These are phyloP conservation scores for Rosa persica DNA, from an alignment of 306 rosid species.

Conservation along the genomic window DNA sequence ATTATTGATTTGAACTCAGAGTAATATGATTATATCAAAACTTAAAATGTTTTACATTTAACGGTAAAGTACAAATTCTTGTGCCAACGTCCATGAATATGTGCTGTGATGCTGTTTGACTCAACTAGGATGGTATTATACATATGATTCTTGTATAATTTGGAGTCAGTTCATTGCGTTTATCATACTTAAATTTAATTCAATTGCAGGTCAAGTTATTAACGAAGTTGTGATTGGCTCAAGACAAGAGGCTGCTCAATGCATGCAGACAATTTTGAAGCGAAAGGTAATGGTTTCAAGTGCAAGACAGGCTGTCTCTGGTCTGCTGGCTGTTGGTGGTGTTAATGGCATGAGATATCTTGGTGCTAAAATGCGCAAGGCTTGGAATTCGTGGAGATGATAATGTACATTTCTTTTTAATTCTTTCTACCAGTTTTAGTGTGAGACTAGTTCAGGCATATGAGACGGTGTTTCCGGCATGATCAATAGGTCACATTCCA, in stretches of 20 bases:
- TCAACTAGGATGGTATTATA: neutral
- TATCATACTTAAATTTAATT: constrained; percentile 17
- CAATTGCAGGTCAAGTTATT: constrained; percentile 49
- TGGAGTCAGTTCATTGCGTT: constrained; percentile 3
- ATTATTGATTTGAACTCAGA: constrained; percentile 1
- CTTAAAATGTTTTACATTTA: neutral
- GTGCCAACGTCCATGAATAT: neutral
- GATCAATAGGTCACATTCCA: neutral
- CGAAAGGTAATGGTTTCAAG: constrained; percentile 83
- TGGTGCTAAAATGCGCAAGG: constrained; percentile 62
- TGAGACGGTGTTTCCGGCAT: neutral
- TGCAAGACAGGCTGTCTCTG: constrained; percentile 83
- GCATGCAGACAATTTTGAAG: constrained; percentile 64
- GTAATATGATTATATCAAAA: neutral
- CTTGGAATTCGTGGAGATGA: constrained; percentile 76
- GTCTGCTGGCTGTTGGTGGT: constrained; percentile 74
- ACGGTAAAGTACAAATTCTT: neutral
- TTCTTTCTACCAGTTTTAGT: neutral
- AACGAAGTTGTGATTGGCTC: constrained; percentile 42
- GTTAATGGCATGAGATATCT: constrained; percentile 64
- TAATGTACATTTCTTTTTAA: neutral
- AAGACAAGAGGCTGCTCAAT: constrained; percentile 71
- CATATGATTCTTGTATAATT: neutral
- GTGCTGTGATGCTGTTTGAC: neutral
- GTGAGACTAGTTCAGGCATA: neutral